Conservation (phyloP, 805 yeast species). For the Phaffomyces thermotolerans region DNA sequence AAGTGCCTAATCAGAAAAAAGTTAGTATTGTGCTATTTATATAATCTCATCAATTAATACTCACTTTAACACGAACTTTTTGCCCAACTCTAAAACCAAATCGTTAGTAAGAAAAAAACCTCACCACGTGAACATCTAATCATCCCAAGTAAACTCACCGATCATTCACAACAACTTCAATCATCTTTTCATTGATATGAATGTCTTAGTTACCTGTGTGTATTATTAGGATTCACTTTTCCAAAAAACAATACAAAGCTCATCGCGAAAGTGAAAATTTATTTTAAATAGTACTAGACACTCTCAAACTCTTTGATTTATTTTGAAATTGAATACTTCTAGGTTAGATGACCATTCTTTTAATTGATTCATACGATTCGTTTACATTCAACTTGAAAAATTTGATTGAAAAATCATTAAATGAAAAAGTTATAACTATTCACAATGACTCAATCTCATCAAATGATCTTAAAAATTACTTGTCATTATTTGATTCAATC, state of each 20-base stretch:
- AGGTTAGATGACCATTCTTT: constrained; percentile 42
- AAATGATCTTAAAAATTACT: constrained; percentile 31
- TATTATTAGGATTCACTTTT: too few relatives aligned
- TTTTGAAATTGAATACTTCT: too few relatives aligned
- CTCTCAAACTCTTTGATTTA: too few relatives aligned
- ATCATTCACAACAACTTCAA: constrained; percentile 68
- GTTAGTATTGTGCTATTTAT: neutral
- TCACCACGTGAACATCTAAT: neutral
- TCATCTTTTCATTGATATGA: constrained; percentile 33
- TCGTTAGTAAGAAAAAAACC: too few relatives aligned
- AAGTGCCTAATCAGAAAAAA: constrained; percentile 39
- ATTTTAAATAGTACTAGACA: neutral
- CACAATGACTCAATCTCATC: constrained; percentile 31
- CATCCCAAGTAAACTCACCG: constrained; percentile 31
- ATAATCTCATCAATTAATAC: neutral
- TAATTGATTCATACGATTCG: constrained; percentile 92
- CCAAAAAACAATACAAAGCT: too few relatives aligned
- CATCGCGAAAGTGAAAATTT: neutral
- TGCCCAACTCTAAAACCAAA: constrained; percentile 60
- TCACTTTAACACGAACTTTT: constrained; percentile 67
- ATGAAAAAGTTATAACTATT: constrained; percentile 27
- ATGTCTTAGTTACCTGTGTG: too few relatives aligned
- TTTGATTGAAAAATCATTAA: constrained; percentile 49
- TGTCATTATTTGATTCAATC: constrained; percentile 60
- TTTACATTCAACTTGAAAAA: constrained; percentile 77